These are phyloP conservation scores for Podospora anserina DNA, from an alignment of 495 filamentous ascomycete species.

Conservation along the genomic window DNA sequence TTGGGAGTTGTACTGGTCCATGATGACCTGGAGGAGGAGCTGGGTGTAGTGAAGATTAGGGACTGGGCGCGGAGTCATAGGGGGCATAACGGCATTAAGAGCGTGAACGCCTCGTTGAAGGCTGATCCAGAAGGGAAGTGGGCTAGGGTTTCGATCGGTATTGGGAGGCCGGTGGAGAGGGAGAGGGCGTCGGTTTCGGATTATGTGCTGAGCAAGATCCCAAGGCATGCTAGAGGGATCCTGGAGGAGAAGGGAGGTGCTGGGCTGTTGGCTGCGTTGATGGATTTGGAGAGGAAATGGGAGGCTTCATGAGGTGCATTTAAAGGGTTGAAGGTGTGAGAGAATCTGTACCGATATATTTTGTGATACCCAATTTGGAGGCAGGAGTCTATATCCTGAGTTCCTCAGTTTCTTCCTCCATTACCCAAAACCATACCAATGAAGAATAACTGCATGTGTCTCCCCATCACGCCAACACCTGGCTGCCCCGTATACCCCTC, in stretches of 20 bases:
- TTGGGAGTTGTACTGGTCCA: constrained; percentile 68
- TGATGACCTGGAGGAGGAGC: constrained; percentile 71
- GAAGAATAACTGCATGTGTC: too few relatives aligned
- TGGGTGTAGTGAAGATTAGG: constrained; percentile 61
- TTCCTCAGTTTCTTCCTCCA: too few relatives aligned
- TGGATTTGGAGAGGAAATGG: constrained; percentile 45
- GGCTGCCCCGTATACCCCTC: too few relatives aligned
- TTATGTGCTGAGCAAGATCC: constrained; percentile 68
- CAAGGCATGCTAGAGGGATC: constrained; percentile 40
- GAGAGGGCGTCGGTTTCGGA: constrained; percentile 56
- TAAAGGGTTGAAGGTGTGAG: not conserved
- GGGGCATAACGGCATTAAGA: constrained; percentile 81
- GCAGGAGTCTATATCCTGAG: too few relatives aligned
- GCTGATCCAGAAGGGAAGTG: constrained; percentile 30
- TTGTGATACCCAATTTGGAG: not conserved
- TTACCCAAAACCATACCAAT: too few relatives aligned
- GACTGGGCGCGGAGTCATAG: constrained; percentile 57
- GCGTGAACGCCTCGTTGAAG: constrained; percentile 51
- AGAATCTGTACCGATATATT: not conserved
- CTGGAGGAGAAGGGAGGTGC: constrained; percentile 50
- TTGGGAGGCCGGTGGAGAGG: constrained; percentile 62
- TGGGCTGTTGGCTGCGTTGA: constrained; percentile 50
- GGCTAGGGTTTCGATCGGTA: constrained; percentile 62
- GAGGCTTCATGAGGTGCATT: constrained; percentile 10
- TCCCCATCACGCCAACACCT: too few relatives aligned